Conservation (phyloP, 2,329 filamentous ascomycete genomes). For the Aureobasidium musti region DNA sequence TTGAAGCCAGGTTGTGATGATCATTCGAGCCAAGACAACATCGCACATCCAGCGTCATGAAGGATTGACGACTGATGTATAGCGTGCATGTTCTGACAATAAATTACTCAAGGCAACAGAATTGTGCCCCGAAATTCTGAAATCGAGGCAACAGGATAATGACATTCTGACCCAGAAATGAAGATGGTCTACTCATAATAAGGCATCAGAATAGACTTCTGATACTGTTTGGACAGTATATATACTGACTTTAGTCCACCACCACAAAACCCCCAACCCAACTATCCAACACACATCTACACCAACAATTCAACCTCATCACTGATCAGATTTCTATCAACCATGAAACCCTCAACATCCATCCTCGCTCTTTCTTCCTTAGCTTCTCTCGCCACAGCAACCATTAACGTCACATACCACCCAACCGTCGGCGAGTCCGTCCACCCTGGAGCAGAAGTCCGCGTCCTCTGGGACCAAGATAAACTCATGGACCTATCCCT, state of each 20-base stretch:
- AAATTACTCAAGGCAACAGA: background rate
- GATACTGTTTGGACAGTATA: background rate
- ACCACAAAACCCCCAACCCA: background rate
- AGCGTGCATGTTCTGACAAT: background rate
- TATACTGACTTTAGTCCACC: background rate
- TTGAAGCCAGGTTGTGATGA: no score
- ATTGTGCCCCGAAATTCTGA: background rate
- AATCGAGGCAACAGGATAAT: background rate
- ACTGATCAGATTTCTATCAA: background rate
- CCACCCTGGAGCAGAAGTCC: background rate
- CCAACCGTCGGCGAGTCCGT: background rate
- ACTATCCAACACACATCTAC: no score
- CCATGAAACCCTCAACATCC: background rate
- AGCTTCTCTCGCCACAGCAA: background rate
- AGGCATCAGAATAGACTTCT: background rate
- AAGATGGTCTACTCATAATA: background rate
- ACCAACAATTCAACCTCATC: background rate
- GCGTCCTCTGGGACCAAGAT: background rate
- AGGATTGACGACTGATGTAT: background rate
- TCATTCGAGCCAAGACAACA: no score
- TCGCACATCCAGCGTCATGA: background rate
- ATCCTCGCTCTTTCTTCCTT: background rate
- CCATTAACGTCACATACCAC: background rate
- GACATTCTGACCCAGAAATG: background rate
- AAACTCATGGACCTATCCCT: background rate